phyloP scores from a whole-genome alignment of 768 basidiomycete genomes.

The Hortiboletus flavorubellus region DNA sequence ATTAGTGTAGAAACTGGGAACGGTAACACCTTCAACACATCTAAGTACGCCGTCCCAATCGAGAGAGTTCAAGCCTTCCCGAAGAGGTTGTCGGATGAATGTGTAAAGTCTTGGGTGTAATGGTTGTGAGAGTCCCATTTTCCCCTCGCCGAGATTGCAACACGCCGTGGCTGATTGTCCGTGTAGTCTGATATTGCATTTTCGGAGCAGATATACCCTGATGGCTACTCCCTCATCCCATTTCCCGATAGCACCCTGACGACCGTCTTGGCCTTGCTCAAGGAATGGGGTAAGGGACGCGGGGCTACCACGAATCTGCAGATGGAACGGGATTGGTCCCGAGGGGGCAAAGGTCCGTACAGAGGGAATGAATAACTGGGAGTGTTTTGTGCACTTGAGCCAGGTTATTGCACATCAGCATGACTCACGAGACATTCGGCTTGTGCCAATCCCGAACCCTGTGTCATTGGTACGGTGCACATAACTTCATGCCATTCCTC shows the following conservation, averaged over 20 bases:
- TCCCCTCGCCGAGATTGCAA: constrained; percentile 46
- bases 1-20: constrained; percentile 46
- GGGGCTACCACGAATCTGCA: constrained; percentile 52
- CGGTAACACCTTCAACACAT: constrained; percentile 35
- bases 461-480: constrained; percentile 40
- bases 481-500: constrained; percentile 64
- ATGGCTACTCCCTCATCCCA: constrained; percentile 26
- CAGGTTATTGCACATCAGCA: background rate
- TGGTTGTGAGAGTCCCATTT: constrained; percentile 44
- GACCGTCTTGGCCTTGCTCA: constrained; percentile 11
- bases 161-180: constrained; percentile 6
- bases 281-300: constrained; percentile 48
- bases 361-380: constrained; percentile 58
- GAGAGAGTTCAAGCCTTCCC: constrained; percentile 38
- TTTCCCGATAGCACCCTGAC: background rate
- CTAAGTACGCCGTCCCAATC: constrained; percentile 62
- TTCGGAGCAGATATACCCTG: constrained; percentile 53
- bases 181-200: constrained; percentile 38
- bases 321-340: constrained; percentile 61
- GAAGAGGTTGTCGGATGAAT: constrained; percentile 8
- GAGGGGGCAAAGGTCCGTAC: constrained; percentile 50
- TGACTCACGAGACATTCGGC: constrained; percentile 50
- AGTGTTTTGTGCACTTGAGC: background rate
- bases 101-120: constrained; percentile 12
- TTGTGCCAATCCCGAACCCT: constrained; percentile 34